Percentiles rank a stretch among this genome's conserved stretches.
These are phyloP conservation scores for Gastrolobium villosum DNA, from an alignment of 306 rosid species.

Conservation along the genomic window DNA sequence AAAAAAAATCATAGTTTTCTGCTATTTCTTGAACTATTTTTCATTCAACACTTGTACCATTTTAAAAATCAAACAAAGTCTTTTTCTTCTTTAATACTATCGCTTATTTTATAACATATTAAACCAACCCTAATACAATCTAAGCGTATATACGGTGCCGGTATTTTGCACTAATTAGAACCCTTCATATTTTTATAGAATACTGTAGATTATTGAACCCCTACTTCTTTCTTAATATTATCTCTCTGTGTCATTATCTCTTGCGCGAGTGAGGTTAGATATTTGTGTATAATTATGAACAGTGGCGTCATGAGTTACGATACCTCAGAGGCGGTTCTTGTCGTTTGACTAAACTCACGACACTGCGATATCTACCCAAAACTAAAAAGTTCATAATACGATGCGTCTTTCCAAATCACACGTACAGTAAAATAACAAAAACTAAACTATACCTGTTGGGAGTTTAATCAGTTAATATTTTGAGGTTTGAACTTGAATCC, in stretches of 20 bases:
- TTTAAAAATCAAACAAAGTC: too few species aligned
- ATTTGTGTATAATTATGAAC: slow-evolving; percentile 39
- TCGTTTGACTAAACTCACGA: slow-evolving; percentile 44
- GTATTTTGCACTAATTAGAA: slow-evolving; percentile 30
- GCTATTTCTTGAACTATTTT: too few species aligned
- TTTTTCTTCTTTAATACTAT: too few species aligned
- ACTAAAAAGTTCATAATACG: neutral
- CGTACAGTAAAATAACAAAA: slow-evolving; percentile 35
- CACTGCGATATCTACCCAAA: slow-evolving; percentile 14
- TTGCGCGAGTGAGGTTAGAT: slow-evolving; percentile 3
- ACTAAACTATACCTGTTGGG: neutral
- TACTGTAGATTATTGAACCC: slow-evolving; percentile 9
- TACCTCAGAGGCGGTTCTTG: slow-evolving; percentile 40
- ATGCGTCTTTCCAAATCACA: slow-evolving; percentile 48
- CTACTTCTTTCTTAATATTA: neutral
- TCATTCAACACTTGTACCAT: too few species aligned
- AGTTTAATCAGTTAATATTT: neutral
- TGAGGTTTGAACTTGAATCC: neutral
- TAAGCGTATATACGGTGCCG: neutral
- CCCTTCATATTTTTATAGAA: neutral
- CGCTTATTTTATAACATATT: too few species aligned
- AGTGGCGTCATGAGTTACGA: slow-evolving; percentile 51
- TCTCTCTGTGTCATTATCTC: neutral
- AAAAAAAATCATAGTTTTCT: too few species aligned
- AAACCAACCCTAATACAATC: neutral